Conservation (phyloP, 1,284 basidiomycete genomes). For the Pisolithus thermaeus region DNA sequence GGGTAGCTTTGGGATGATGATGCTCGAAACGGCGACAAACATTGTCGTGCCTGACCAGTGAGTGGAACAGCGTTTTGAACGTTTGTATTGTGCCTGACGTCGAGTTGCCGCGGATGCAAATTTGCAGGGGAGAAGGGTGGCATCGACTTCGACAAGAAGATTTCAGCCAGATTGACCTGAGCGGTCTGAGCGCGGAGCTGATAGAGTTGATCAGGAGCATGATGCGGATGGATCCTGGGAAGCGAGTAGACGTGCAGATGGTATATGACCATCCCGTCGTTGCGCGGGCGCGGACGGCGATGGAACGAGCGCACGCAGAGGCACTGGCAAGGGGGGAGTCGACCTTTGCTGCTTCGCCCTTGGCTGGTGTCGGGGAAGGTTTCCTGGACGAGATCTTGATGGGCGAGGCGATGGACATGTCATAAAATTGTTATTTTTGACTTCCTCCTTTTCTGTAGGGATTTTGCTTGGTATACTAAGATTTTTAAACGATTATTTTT, state of each 20-base stretch:
- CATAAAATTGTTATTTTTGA: no score
- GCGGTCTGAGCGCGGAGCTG: constrained; percentile 63
- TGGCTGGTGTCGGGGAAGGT: constrained; percentile 49
- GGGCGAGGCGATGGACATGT: constrained; percentile 37
- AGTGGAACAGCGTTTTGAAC: constrained; percentile 32
- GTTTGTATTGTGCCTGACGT: constrained; percentile 5
- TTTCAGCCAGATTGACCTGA: constrained; percentile 82
- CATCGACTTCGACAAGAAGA: constrained; percentile 90
- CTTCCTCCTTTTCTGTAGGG: no score
- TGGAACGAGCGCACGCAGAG: constrained; percentile 48
- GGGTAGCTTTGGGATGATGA: constrained; percentile 85
- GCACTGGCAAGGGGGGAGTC: constrained; percentile 36
- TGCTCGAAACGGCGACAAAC: constrained; percentile 93
- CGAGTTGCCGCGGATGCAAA: constrained; percentile 8
- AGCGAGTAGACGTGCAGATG: constrained; percentile 54
- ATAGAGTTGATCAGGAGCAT: constrained; percentile 68
- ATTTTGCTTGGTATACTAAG: no score
- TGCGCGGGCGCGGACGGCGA: constrained; percentile 55
- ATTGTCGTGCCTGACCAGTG: constrained; percentile 96
- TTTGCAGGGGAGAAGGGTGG: constrained; percentile 81
- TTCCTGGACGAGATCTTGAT: constrained; percentile 63
- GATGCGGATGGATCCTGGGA: constrained; percentile 69
- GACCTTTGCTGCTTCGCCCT: constrained; percentile 59
- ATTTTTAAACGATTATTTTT: no score
- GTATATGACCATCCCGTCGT: constrained; percentile 67